Evolutionary conservation across 148 eudicot species (phyloP).

Genomic region (Rhododendron vialii): DNA sequence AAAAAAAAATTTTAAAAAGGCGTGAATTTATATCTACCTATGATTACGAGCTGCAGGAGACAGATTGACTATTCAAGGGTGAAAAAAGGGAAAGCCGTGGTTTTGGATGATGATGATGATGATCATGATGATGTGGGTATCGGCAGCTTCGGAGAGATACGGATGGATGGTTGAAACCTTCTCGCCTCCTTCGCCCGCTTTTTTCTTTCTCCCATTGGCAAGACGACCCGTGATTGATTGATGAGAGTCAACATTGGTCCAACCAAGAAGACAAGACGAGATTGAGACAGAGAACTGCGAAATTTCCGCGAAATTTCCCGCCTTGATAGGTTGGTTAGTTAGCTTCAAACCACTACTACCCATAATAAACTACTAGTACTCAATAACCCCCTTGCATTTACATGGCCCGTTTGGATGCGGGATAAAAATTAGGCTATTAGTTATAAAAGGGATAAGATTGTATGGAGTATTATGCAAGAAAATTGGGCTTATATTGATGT

Average conservation of each 20-base stretch:
- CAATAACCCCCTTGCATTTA: no score
- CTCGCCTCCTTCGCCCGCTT: not conserved
- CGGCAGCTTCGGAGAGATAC: no score
- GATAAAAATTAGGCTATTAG: no score
- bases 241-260: not conserved
- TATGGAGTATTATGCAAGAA: no score
- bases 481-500: no score
- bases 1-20: not conserved
- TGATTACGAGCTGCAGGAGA: not conserved
- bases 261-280: not conserved
- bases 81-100: not conserved
- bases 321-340: no score
- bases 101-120: not conserved
- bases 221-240: not conserved
- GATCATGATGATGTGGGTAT: not conserved
- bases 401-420: no score
- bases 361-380: no score
- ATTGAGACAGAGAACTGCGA: not conserved
- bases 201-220: not conserved
- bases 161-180: no score
- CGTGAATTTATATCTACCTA: not conserved
- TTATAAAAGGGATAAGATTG: no score
- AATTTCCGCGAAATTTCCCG: not conserved
- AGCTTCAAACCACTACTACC: no score
- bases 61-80: not conserved